Evolutionary conservation across 768 basidiomycete genomes (phyloP).

Genomic region (Lenzites betulinus): DNA sequence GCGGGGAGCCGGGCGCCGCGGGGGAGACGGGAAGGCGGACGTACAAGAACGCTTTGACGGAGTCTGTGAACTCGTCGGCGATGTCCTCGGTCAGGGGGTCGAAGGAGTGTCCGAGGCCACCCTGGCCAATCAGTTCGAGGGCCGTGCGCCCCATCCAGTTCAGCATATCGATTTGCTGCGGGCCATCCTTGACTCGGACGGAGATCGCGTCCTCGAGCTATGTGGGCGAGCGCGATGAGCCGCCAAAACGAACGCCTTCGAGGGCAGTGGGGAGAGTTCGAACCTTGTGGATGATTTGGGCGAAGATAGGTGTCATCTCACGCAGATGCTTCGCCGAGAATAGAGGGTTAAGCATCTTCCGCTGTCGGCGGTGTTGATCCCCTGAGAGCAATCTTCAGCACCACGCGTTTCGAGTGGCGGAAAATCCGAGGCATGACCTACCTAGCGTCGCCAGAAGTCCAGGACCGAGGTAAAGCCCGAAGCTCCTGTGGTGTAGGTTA

Average conservation of each 20-base stretch:
- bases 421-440: neutral
- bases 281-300: slow-evolving; percentile 15
- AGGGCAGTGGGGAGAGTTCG: slow-evolving; percentile 1
- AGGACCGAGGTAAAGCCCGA: slow-evolving; percentile 10
- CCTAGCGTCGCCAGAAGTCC: slow-evolving; percentile 21
- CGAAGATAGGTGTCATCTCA: slow-evolving; percentile 20
- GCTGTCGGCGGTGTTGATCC: slow-evolving; percentile 26
- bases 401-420: neutral
- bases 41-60: slow-evolving; percentile 32
- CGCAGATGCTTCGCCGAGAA: slow-evolving; percentile 22
- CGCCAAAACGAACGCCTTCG: too few species aligned
- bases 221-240: too few species aligned
- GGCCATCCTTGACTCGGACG: slow-evolving; percentile 11
- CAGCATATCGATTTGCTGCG: slow-evolving; percentile 28
- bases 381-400: slow-evolving; percentile 7
- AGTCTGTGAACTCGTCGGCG: slow-evolving; percentile 9
- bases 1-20: neutral
- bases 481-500: neutral
- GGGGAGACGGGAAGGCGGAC: neutral
- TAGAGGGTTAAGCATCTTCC: slow-evolving; percentile 25
- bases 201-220: neutral
- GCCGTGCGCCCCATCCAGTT: slow-evolving; percentile 43
- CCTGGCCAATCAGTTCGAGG: slow-evolving; percentile 45
- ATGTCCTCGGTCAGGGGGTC: slow-evolving; percentile 37
- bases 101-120: slow-evolving; percentile 44